Evolutionary conservation across 148 eudicot genomes (phyloP).

Genomic region (Chenopodium berlandieri): DNA sequence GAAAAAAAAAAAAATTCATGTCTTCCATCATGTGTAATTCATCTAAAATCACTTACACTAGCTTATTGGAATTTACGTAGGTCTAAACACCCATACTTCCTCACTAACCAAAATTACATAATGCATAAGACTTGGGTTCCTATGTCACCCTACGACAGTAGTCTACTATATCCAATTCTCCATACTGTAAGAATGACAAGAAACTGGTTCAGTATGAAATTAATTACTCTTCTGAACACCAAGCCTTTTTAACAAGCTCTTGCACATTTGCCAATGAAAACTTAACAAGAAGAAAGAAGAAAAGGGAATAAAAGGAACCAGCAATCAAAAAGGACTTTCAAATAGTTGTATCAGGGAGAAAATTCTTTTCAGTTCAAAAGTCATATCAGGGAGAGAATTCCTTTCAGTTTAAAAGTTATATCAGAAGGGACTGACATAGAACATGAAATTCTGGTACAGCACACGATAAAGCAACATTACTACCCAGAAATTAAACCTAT

Average conservation of each 20-base stretch:
- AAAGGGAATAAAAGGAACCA: too few relatives aligned
- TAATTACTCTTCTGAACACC: not conserved
- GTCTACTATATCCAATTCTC: not conserved
- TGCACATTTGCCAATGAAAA: not conserved
- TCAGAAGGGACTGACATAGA: too few relatives aligned
- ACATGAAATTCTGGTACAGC: not conserved
- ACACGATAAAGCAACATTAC: not conserved
- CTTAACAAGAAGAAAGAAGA: too few relatives aligned
- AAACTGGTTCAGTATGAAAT: not conserved
- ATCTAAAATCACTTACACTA: not conserved
- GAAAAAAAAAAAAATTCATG: too few relatives aligned
- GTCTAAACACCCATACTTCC: not conserved
- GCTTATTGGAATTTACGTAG: not conserved
- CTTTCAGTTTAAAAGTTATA: not conserved
- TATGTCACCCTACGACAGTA: not conserved
- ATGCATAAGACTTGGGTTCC: not conserved
- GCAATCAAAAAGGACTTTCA: too few relatives aligned
- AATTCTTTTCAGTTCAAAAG: not conserved
- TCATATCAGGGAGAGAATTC: not conserved
- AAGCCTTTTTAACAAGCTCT: not conserved
- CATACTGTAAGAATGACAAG: constrained; percentile 4
- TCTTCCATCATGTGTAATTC: not conserved
- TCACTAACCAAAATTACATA: not conserved
- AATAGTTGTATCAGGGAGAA: too few relatives aligned
- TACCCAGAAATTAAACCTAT: not conserved